Base-by-base conservation (phyloP, 1,284 basidiomycete genomes). In the Trichosporon sp. region DNA sequence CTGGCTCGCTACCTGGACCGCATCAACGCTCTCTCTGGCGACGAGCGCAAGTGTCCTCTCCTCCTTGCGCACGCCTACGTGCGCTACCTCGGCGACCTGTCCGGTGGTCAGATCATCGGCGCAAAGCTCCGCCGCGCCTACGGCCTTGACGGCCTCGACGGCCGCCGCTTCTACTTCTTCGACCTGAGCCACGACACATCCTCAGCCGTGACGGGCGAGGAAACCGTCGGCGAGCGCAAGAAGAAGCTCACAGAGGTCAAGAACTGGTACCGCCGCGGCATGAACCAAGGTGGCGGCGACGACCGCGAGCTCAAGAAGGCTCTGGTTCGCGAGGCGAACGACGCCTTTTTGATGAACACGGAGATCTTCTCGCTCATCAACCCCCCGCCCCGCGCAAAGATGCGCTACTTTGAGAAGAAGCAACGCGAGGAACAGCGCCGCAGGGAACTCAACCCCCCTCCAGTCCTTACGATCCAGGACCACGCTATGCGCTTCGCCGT, bases 21-120 rank as follows among this genome's bases (percentile, higher is more conserved):
- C 63, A 62, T 83, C 46, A 83, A 84, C 49, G 80, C 86, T 37
- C 73, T 84, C 37, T 71, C 81, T 23, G 78, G 87, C 56, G 77
- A 83, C 8, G 73, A 82, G 49, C 76, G 82, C 44, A 64, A 75
- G 4, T 84, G 87, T 61, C 85, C 86, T 0, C 79, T 84, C 1
- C 84, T 92, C 23, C 84, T 92, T 14, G 87, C 90, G 0, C 90
- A 92, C 76, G 84, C 89, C 0, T 92, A 92, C 73, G 89, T 91
- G 16, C 85, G 90, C 36, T 92, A 92, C 79, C 84, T 93, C n/a
- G 91, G 90, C 62, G 91, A 93, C 77, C 83, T 92, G 33, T 88
- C 86, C 56, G 91, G 91, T 16, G 91, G 91, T 0, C 91, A 92
- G 80, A 83, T 85, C 66, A 88, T 92, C 70, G 83, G 86, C 31